These are phyloP conservation scores for Xylariaceae sp. DNA, from an alignment of 2,329 filamentous ascomycete genomes.

Conservation along the genomic window DNA sequence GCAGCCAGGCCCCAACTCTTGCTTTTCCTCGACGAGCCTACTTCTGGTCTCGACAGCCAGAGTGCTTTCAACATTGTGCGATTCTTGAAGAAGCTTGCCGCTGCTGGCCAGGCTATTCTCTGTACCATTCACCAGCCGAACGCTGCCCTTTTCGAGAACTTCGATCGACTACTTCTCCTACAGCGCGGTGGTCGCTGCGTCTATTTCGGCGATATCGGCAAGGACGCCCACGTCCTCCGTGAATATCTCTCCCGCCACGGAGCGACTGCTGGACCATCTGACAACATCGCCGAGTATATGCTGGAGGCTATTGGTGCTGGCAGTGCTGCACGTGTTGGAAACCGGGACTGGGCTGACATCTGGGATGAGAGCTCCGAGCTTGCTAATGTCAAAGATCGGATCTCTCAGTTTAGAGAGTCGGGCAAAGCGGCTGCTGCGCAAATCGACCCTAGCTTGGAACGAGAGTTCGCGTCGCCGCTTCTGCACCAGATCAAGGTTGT, in stretches of 20 bases:
- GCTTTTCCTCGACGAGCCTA: slow-evolving; percentile 76
- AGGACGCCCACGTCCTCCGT: slow-evolving; percentile 68
- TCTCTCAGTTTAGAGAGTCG: slow-evolving; percentile 61
- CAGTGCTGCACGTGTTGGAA: slow-evolving; percentile 65
- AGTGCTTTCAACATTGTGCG: slow-evolving; percentile 73
- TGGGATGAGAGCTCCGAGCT: slow-evolving; percentile 73
- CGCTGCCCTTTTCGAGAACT: slow-evolving; percentile 80
- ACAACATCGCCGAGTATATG: slow-evolving; percentile 74
- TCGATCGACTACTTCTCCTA: slow-evolving; percentile 76
- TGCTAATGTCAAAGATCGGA: slow-evolving; percentile 61
- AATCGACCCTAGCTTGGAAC: slow-evolving; percentile 54
- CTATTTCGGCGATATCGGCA: slow-evolving; percentile 81
- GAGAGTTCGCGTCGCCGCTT: slow-evolving; percentile 79
- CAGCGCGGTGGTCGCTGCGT: slow-evolving; percentile 76
- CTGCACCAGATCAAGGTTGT: slow-evolving; percentile 76
- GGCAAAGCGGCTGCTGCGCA: slow-evolving; percentile 41
- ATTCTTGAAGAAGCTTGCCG: slow-evolving; percentile 71
- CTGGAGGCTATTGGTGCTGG: slow-evolving; percentile 79
- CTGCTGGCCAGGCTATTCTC: slow-evolving; percentile 81
- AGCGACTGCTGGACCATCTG: slow-evolving; percentile 52
- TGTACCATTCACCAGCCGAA: slow-evolving; percentile 92
- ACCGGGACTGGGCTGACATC: slow-evolving; percentile 74
- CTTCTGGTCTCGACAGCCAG: slow-evolving; percentile 68
- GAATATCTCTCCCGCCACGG: slow-evolving; percentile 58
- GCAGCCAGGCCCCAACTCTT: slow-evolving; percentile 76